Base-by-base conservation (phyloP, 2,329 filamentous ascomycete species). In the Tolypocladium amazonense region DNA sequence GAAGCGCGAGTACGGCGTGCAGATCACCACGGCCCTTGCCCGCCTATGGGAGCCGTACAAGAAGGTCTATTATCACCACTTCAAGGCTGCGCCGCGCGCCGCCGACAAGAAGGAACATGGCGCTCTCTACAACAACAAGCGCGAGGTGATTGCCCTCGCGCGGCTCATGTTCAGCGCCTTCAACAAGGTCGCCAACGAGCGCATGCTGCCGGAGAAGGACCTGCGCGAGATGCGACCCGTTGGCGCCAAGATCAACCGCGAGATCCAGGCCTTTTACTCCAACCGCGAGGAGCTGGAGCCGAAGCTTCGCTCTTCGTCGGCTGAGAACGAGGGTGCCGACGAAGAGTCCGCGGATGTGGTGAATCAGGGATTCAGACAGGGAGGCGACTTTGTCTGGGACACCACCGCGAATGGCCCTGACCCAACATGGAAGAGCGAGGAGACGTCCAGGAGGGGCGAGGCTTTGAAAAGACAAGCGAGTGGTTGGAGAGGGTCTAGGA, bases 21-120 rank as follows among this genome's bases (percentile, higher is more conserved):
- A 84, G 65, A 75, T 87, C 50, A 67, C 73, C 35, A 65, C 69
- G 4, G 83, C 83, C 20, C 72, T 87, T 25, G 71, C 77, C 20
- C 75, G 75, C 23, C 71, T 86, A 37, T 82, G 79, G 77, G 71
- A 75, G 25, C 79, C 80, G 4, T 78, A 82, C 66, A 73, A 71
- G 59, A 68, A 68, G 23, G 65, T 75, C 11, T 68, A 74, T 47
- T 72, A 74, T 58, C 72, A 73, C 43, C 70, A 68, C 64, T 74
- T 75, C 62, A 69, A 72, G 20, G 58, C 62, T 5, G 59, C 60
- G 18, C 63, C 67, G 9, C 61, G 65, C 12, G 57, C 64, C 20
- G 66, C 66, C 25, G 66, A 63, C 41, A 62, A 66, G 23, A 63
- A 64, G n/a, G 65, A 65, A n/a, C 62, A 69, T 41, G 63, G 60